Base-by-base conservation (phyloP, 2,329 filamentous ascomycete species). In the Myriosclerotinia curreyana region DNA sequence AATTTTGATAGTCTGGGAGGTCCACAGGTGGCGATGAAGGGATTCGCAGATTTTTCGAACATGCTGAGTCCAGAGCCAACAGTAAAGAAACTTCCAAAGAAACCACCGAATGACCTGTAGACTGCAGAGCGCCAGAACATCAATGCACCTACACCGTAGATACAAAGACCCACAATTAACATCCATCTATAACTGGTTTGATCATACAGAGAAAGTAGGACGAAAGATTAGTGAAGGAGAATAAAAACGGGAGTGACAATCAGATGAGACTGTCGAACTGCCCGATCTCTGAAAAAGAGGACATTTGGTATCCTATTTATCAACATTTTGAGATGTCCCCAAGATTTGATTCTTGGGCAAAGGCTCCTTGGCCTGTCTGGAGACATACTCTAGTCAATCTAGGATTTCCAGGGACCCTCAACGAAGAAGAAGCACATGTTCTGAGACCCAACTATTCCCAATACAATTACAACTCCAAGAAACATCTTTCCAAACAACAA, bases 51-150 rank as follows among this genome's bases (percentile, higher is more conserved):
- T 0, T 90, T 91, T 73, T 95, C 91, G 46, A 95, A 83, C 0
- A 91, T 86, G 1, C 86, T 87, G 2, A 94, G 80, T 3, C 89
- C 90, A 65, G 88, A 89, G 0, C 90, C 90, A 59, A 92, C 88
- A 31, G 93, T 86, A 71, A 94, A 86, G 59, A 72, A 68, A 54
- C 67, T 69, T 8, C 67, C 69, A 50, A 71, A 72, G 66, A 73
- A 73, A 12, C 71, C 71, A 38, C 62, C 65, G 58, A 73, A 64
- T 4, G 61, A 64, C 22, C 61, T 11, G 15, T 71, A 67, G 14
- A 92, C 83, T 8, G 87, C 89, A 1, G 87, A 88, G 0, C 90
- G 91, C 91, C 90, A 94, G 77, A 93, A 92, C 77, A 92, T 91
- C 68, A 94, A 85, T 20, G 89, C 90, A 2, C 88, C 89, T 11